Percentiles rank a stretch among this genome's conserved stretches.
Evolutionary conservation across 2,329 filamentous ascomycete species (phyloP).

Genomic region (Lecanoromycetidae sp.): DNA sequence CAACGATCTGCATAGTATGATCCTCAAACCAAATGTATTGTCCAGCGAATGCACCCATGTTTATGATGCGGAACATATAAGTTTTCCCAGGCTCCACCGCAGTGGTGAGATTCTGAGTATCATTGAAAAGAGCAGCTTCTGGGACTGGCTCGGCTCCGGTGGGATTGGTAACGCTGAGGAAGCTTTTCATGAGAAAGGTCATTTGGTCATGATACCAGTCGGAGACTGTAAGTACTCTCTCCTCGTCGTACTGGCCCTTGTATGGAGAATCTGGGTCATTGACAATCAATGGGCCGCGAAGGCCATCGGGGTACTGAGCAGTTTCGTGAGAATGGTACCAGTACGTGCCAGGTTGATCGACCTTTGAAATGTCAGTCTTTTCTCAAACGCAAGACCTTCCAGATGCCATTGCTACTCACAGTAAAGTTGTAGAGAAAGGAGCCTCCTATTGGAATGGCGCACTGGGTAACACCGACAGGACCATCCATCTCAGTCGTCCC

Average conservation of each 20-base stretch:
- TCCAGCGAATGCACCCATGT: slow-evolving; percentile 57
- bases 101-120: slow-evolving; percentile 49
- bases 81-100: slow-evolving; percentile 53
- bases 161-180: slow-evolving; percentile 40
- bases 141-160: slow-evolving; percentile 55
- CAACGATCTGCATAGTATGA: slow-evolving; percentile 21
- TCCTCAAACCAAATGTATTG: slow-evolving; percentile 38
- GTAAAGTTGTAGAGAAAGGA: slow-evolving; percentile 60
- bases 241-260: slow-evolving; percentile 46
- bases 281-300: slow-evolving; percentile 52
- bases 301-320: slow-evolving; percentile 59
- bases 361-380: slow-evolving; percentile 32
- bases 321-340: slow-evolving; percentile 65
- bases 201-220: slow-evolving; percentile 60
- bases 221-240: slow-evolving; percentile 52
- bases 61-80: slow-evolving; percentile 62
- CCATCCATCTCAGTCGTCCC: slow-evolving; percentile 62
- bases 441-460: slow-evolving; percentile 50
- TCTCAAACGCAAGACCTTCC: background rate
- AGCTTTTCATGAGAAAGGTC: slow-evolving; percentile 35
- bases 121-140: slow-evolving; percentile 53
- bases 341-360: slow-evolving; percentile 58
- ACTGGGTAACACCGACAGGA: slow-evolving; percentile 53
- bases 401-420: slow-evolving; percentile 29
- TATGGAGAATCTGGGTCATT: slow-evolving; percentile 54